Percentiles rank a stretch among this genome's conserved stretches.
Conservation (phyloP, 257 asterid species). For the Thymus mandschuricus region DNA sequence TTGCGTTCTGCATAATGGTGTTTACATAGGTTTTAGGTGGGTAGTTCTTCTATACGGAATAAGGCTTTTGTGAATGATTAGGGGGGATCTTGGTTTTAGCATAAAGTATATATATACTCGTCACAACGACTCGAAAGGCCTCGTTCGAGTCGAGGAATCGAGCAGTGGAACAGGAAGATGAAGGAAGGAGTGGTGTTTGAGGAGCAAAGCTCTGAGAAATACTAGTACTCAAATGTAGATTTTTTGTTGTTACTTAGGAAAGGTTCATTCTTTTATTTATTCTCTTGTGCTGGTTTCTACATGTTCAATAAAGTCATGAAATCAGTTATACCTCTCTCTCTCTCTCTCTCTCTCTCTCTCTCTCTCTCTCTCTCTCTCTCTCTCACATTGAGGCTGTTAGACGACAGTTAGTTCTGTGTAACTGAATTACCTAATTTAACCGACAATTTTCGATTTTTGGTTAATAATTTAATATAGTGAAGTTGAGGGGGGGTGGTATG, state of each 20-base stretch:
- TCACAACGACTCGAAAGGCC: neutral
- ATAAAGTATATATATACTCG: neutral
- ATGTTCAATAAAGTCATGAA: neutral
- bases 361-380: too few relatives aligned
- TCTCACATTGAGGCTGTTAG: too few relatives aligned
- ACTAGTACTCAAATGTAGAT: conserved; percentile 19
- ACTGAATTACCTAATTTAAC: neutral
- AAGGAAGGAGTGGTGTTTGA: conserved; percentile 3
- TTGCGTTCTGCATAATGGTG: neutral
- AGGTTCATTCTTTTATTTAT: conserved; percentile 8
- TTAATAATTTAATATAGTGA: too few relatives aligned
- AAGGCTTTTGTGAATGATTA: conserved; percentile 2
- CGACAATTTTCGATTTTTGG: neutral
- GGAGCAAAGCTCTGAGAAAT: neutral
- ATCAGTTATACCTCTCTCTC: neutral
- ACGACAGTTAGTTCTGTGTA: neutral
- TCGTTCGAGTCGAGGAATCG: neutral
- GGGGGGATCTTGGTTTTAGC: neutral
- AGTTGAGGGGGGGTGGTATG: too few relatives aligned
- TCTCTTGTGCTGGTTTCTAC: neutral
- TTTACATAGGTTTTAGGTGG: neutral
- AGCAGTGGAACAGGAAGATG: conserved; percentile 2
- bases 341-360: too few relatives aligned
- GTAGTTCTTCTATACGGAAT: conserved; percentile 1
- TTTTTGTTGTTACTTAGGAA: neutral